Evolutionary conservation across 345 rosid species (phyloP), one percentile per base, ranked within the genome.

Genomic region (Eucalyptus curtisii): DNA sequence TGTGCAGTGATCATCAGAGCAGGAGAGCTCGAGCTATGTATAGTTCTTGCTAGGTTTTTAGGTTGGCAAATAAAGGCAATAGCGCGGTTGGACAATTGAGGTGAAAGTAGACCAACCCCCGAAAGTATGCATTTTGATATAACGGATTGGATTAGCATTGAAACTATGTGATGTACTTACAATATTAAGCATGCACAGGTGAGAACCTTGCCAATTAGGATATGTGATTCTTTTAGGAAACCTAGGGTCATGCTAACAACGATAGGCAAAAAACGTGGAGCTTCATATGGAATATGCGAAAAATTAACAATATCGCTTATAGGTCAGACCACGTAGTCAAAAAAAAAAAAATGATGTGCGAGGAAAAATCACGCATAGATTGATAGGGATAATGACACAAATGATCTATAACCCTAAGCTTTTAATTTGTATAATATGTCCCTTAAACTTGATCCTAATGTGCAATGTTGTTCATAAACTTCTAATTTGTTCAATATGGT

Each of bases 281-380:
- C 31, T 59, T 59, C 31, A 59, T 11, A 24, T 27, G 31, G 66
- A 59, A 59, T 59, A 59, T 11, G 66, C 3, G 7, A 25, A 59
- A 25, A 2, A 7, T 59, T 27, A 6, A 59, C 1, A 2, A 59
- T 59, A 12, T 27, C 66, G 12, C 31, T 64, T 52, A 52, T 52
- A 52, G 55, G 55, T 52, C 19, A 52, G 55, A 52, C 4, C 10
- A 0, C 0, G 1, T 52, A 0, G 1, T 19, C 22, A 52, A 52
- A 17, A 17, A 19, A 50, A 50, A 47, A 47, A 47, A 52, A 52
- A 50, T 1, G 24, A 52, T 0, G 4, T 19, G 10, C 2, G 1
- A 19, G 55, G 24, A 52, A 52, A 52, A 52, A 52, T 52, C 55
- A 19, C 0, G 0, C 4, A 52, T 52, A 19, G 19, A 7, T 52